Base-by-base conservation (phyloP, 1,284 basidiomycete species). In the Boletus mariae region DNA sequence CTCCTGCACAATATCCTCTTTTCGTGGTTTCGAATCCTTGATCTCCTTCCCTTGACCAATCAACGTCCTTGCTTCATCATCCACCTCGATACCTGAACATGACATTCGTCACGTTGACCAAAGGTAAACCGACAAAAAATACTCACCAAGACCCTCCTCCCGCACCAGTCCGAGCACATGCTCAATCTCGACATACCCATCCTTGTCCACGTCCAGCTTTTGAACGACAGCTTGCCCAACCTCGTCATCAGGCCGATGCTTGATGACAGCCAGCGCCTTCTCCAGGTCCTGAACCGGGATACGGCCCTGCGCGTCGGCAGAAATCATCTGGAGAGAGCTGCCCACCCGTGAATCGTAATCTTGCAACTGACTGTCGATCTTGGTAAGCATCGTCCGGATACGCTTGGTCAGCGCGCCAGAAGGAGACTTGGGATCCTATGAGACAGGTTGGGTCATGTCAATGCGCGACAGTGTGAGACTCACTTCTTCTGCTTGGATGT, bases 151-250 rank as follows among this genome's bases (percentile, higher is more conserved):
- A 20, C 86, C 89, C 61, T 90, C 88, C 69, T 90, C 87, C 59
- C 77, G 78, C n/a, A 90, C 87, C 49, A 92, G 72, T 3, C 85
- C 89, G 35, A 92, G 70, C 40, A 92, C 87, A 63, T 92, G 90
- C 69, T 91, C 88, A 32, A 92, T 74, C 69, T 94, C 90, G 20
- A 98, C 94, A 64, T 88, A 95, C 0, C 96, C 95, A 66, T 99
- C 96, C 72, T 93, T 86, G 73, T 99, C 96, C 5, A 92, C 90
- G 69, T 99, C 97, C 61, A 99, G 76, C 74, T 98, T 98, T 67
- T 94, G 86, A 54, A 96, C 86, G 40, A 99, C 84, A 47, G 83
- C 85, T 59, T 92, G 86, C 20, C 93, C 88, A n/a, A 92, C 85
- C 57, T 94, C 91, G 55, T 96, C 92, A 52, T 93, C 87, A 3